Base-by-base conservation (phyloP, 2,329 filamentous ascomycete genomes). In the Fonsecaea pugnacius region DNA sequence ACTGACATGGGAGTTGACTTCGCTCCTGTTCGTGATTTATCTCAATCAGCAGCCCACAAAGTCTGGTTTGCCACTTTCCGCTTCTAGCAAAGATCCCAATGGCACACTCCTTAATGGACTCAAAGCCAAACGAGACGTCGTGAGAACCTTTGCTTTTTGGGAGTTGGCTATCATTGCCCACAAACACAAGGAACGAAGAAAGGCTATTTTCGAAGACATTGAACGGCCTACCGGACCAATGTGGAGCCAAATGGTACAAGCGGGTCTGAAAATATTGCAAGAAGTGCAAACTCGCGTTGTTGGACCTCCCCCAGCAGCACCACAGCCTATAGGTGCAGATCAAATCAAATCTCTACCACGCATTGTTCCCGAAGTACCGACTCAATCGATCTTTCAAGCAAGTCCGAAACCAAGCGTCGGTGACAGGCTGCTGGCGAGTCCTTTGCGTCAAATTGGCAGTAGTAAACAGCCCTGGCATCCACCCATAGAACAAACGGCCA, bases 131-230 rank as follows among this genome's bases (percentile, higher is more conserved):
- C 95, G 94, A 75, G 83, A 91, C 8, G 82, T 91, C 9, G 87
- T 91, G 65, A 88, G 86, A 84, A 85, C 87, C 0, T 96, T 96
- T 75, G 93, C 94, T 16, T 90, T 96, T 76, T 96, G 93, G 93
- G 94, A 98, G 74, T 81, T 97, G 32, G 87, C 87, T 33, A 83
- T 91, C 62, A 96, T 97, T 70, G 88, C 91, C 40, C 85, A 89
- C 62, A 84, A 87, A 60, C 93, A 90, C 67, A 83, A 88, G 16
- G 83, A 87, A n/a, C 87, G 92, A 36, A 86, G 94, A 58, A 91
- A 89, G 75, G 86, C 87, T 21, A 91, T 98, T 61, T 97, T 91
- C 76, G 87, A 88, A 63, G 94, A 98, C 70, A 91, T 96, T 66
- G 91, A 96, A 70, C 89, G 92, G 65, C 86, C 87, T 60, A 90